These are phyloP conservation scores for Thermomucor indicae-seudaticae DNA, from an alignment of 371 early-diverging fungal genomes.

Conservation along the genomic window DNA sequence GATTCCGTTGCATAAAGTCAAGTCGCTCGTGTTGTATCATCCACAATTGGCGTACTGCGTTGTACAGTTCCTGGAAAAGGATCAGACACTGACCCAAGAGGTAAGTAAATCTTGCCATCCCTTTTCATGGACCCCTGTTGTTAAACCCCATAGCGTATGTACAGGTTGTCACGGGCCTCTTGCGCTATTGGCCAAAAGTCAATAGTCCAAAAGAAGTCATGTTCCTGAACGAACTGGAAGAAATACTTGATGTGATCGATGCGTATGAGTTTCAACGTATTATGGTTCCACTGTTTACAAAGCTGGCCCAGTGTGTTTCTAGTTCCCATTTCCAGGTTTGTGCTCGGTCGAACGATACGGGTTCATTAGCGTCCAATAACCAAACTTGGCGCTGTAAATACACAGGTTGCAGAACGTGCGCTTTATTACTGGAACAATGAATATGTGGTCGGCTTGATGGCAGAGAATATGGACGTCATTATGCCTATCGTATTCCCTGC, in stretches of 20 bases:
- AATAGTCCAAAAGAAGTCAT: slow-evolving; percentile 98
- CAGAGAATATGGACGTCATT: slow-evolving; percentile 82
- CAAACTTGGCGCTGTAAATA: too few species aligned
- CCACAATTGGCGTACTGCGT: slow-evolving; percentile 97
- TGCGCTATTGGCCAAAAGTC: slow-evolving; percentile 97
- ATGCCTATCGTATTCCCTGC: slow-evolving; percentile 93
- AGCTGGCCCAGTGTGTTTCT: slow-evolving; percentile 91
- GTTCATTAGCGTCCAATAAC: too few species aligned
- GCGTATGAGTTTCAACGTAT: slow-evolving; percentile 84
- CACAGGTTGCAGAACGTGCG: slow-evolving; percentile 91
- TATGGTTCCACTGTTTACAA: slow-evolving; percentile 87
- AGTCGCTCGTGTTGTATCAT: slow-evolving; percentile 87
- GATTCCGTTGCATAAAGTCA: slow-evolving; percentile 94
- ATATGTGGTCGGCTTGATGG: slow-evolving; percentile 90
- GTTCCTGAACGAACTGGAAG: slow-evolving; percentile 96
- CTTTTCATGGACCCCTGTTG: background rate
- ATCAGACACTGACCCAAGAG: slow-evolving; percentile 83
- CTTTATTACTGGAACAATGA: slow-evolving; percentile 97
- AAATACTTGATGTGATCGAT: slow-evolving; percentile 91
- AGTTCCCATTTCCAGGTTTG: slow-evolving; percentile 93
- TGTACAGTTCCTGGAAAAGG: slow-evolving; percentile 96
- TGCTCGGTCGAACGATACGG: background rate
- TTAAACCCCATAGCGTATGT: background rate
- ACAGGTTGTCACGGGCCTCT: slow-evolving; percentile 79
- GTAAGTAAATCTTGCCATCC: too few species aligned